A percentile compares a stretch with the other conserved stretches of the same genome.
phyloP scores from a whole-genome alignment of 2,329 filamentous ascomycete species.

The Colletotrichum truncatum region DNA sequence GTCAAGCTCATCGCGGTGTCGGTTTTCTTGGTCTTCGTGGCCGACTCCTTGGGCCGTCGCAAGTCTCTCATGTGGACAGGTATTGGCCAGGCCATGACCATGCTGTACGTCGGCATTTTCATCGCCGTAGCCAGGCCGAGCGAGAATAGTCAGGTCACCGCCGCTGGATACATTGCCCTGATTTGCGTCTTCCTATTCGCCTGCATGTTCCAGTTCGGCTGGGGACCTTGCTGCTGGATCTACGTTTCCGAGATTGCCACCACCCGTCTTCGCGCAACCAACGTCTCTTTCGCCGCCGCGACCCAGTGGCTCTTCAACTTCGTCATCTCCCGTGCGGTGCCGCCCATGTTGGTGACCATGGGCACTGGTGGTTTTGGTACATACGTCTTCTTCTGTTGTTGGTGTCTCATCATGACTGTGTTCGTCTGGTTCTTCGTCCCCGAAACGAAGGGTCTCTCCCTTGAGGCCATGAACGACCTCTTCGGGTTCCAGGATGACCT shows the following conservation, averaged over 20 bases:
- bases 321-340: conserved; percentile 69
- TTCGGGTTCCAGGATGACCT: conserved; percentile 20
- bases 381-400: conserved; percentile 48
- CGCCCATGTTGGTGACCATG: conserved; percentile 67
- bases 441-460: conserved; percentile 55
- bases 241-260: conserved; percentile 59
- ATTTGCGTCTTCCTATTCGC: conserved; percentile 73
- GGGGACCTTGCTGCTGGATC: conserved; percentile 53
- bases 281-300: conserved; percentile 68
- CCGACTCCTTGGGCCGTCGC: conserved; percentile 36
- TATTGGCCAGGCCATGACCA: conserved; percentile 32
- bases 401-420: conserved; percentile 42
- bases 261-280: conserved; percentile 57
- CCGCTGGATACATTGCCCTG: conserved; percentile 68
- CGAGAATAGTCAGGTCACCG: conserved; percentile 43
- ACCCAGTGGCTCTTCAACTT: conserved; percentile 75
- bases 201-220: conserved; percentile 47
- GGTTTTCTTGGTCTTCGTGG: conserved; percentile 31
- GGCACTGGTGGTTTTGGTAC: conserved; percentile 54
- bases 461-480: conserved; percentile 26
- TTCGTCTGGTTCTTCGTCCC: conserved; percentile 53
- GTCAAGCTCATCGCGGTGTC: conserved; percentile 54
- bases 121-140: conserved; percentile 65
- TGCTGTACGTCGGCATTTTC: conserved; percentile 62
- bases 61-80: conserved; percentile 35